Conservation (phyloP, 805 yeast genomes). For the Kluyveromyces aestuarii region DNA sequence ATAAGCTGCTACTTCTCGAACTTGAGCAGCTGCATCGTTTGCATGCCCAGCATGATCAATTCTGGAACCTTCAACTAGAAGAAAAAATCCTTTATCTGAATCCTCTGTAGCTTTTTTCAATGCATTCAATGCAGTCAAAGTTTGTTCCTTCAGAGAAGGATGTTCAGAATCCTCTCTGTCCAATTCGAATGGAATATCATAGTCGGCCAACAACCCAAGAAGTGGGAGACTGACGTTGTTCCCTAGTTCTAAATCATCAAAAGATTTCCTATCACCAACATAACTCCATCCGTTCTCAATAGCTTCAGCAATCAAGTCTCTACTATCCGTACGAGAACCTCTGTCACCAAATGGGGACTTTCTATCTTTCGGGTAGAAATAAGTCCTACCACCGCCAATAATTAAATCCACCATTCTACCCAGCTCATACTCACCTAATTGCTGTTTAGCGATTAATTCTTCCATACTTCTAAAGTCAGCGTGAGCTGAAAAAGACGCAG, state of each 20-base stretch:
- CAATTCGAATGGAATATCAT: constrained; percentile 76
- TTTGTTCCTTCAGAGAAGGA: constrained; percentile 77
- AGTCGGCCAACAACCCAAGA: constrained; percentile 63
- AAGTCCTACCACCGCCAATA: constrained; percentile 88
- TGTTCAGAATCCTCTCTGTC: constrained; percentile 54
- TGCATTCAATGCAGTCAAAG: constrained; percentile 62
- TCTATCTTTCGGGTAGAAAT: constrained; percentile 46
- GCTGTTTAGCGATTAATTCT: constrained; percentile 80
- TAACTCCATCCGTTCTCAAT: constrained; percentile 45
- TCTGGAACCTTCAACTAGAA: constrained; percentile 84
- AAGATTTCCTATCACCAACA: constrained; percentile 49
- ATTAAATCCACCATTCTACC: constrained; percentile 77
- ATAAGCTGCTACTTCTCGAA: constrained; percentile 80
- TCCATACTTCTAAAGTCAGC: constrained; percentile 69
- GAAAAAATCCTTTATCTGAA: constrained; percentile 76
- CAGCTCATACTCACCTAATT: constrained; percentile 70
- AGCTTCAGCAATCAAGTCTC: constrained; percentile 62
- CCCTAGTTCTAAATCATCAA: constrained; percentile 50
- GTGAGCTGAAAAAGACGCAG: constrained; percentile 82
- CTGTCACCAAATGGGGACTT: constrained; percentile 23
- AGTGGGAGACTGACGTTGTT: constrained; percentile 64
- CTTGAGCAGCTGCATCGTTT: constrained; percentile 93
- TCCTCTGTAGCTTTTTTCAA: constrained; percentile 57
- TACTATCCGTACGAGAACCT: constrained; percentile 63
- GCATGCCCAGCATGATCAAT: constrained; percentile 94